Evolutionary conservation across 345 rosid genomes (phyloP), one percentile per base, ranked within the genome.

Genomic region (Salix udensis): DNA sequence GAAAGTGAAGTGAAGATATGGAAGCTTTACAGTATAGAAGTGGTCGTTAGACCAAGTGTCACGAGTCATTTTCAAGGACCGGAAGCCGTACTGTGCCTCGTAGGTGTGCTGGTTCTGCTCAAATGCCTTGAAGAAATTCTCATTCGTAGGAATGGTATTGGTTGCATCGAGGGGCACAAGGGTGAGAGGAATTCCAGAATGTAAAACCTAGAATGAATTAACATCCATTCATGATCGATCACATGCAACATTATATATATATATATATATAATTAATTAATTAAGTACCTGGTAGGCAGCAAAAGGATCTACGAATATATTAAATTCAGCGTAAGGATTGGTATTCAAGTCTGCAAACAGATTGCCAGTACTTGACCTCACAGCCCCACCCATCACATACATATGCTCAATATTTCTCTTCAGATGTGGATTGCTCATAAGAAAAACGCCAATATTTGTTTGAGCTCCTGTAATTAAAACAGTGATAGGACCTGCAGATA

Each of bases 141-240:
- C 24, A 77, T 16, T 86, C 58, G 84, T 76, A 4, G 97, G 94
- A 76, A 93, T 91, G 13, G 96, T 93, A 80, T 95, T 91, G 34
- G 98, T 95, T 70, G 97, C 98, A 86, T 95, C 98, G 28, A 95
- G 80, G 2, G 97, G 97, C 74, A 95, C 88, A 31, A 92, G 85
- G 2, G 97, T 89, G 82, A 95, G 23, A 0, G 97, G 93, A 71
- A 95, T 81, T 81, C 97, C 97, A 50, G 97, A 92, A 84, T 92
- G 97, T 67, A 95, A 77, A 67, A 95, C 97, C 97, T 95, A 80
- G 3, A 42, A 36, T 36, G 3, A 42, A 36, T 36, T 5, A 36
- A 36, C 0, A 36, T 42, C 46, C 46, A 42, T 42, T 42, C 11
- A 11, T 42, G 10, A 42, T 42, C 46, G 10, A 42, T 42, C 46